Percentiles rank a stretch among this genome's conserved stretches.
Evolutionary conservation across 2,329 filamentous ascomycete species (phyloP).

Genomic region (Hymenoscyphus infarciens): DNA sequence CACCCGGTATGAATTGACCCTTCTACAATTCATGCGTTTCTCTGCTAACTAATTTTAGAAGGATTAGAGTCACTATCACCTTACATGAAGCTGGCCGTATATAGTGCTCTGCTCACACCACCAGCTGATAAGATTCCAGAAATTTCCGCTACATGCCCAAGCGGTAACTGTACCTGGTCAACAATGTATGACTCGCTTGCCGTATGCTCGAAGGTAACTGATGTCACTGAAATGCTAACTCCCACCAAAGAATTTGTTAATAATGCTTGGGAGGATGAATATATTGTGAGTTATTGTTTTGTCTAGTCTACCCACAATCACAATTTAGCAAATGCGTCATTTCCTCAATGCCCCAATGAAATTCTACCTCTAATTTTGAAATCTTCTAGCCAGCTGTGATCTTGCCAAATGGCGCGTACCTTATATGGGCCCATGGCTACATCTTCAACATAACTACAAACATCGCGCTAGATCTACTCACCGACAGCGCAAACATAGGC

Average conservation of each 20-base stretch:
- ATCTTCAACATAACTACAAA: background rate
- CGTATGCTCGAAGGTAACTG: conserved; percentile 25
- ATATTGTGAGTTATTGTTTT: background rate
- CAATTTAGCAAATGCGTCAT: conserved; percentile 5
- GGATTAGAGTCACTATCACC: conserved; percentile 3
- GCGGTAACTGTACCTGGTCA: conserved; percentile 36
- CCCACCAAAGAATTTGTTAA: background rate
- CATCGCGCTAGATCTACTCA: conserved; percentile 7
- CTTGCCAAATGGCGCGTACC: background rate
- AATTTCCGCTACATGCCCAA: conserved; percentile 26
- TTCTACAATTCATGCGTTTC: conserved; percentile 4
- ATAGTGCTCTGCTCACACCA: conserved; percentile 4
- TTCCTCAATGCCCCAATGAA: conserved; percentile 4
- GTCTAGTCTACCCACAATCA: background rate
- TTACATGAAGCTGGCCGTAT: conserved; percentile 11
- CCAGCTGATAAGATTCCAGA: background rate
- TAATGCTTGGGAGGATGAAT: background rate
- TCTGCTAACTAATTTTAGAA: conserved; percentile 5
- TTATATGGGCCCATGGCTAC: too few relatives aligned
- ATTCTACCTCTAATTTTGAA: conserved; percentile 13
- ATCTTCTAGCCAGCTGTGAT: background rate
- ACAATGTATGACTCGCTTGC: conserved; percentile 33
- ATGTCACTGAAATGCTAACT: conserved; percentile 13
- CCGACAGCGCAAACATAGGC: conserved; percentile 2
- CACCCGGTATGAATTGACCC: background rate